These are phyloP conservation scores for Acacia confusa DNA, from an alignment of 306 rosid species.

Conservation along the genomic window DNA sequence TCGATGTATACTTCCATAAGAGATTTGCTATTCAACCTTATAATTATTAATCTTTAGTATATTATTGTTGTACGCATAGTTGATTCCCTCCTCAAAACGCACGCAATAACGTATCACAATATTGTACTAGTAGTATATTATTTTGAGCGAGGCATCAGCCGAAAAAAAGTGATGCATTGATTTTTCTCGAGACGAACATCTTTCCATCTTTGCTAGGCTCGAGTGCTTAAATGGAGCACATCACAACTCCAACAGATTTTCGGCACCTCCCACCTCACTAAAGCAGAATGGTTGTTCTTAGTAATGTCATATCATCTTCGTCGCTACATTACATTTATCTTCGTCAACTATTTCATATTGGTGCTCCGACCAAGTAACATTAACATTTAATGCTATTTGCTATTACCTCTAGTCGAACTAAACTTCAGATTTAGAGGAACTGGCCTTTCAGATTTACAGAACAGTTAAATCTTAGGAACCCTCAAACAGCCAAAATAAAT, in stretches of 20 bases:
- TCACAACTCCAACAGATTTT: neutral
- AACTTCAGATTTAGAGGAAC: neutral
- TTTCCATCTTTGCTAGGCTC: neutral
- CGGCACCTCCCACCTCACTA: neutral
- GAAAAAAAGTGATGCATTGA: neutral
- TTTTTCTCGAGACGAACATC: neutral
- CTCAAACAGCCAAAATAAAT: slow-evolving; percentile 3
- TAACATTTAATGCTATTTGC: neutral
- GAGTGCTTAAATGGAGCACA: neutral
- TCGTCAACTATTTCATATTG: neutral
- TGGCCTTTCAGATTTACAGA: neutral
- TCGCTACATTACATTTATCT: neutral
- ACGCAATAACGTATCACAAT: too few relatives aligned
- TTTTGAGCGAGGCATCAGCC: neutral
- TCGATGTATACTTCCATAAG: accelerated
- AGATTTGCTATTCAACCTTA: accelerated
- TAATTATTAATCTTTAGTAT: too few relatives aligned
- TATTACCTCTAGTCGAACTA: neutral
- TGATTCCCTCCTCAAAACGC: too few relatives aligned
- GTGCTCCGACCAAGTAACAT: neutral
- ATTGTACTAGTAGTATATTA: too few relatives aligned
- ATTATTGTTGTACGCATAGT: too few relatives aligned
- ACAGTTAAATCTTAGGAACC: neutral
- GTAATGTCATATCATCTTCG: neutral
- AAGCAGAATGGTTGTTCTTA: neutral